phyloP scores from a whole-genome alignment of 768 basidiomycete genomes.

The Clitopilus passeckerianus region DNA sequence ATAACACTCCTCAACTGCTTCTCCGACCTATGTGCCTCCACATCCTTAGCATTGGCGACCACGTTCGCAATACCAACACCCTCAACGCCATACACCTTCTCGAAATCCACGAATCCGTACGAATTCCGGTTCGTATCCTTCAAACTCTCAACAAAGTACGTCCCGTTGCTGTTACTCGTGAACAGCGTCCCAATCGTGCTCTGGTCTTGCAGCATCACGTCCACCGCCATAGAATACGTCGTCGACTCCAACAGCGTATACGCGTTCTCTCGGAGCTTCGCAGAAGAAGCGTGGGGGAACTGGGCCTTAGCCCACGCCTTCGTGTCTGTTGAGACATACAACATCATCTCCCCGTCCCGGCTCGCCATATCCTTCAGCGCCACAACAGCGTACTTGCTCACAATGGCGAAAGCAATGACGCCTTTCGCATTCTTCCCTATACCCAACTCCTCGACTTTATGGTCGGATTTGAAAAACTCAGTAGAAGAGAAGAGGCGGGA shows the following conservation, averaged over 20 bases:
- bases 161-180: constrained; percentile 94
- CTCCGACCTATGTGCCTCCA: constrained; percentile 60
- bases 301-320: constrained; percentile 82
- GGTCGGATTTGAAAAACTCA: constrained; percentile 73
- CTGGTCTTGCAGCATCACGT: constrained; percentile 75
- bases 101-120: constrained; percentile 89
- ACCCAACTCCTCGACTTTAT: constrained; percentile 77
- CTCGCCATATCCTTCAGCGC: constrained; percentile 70
- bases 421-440: constrained; percentile 83
- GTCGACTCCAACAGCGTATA: constrained; percentile 97
- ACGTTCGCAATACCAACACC: constrained; percentile 91
- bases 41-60: constrained; percentile 79
- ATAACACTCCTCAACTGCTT: constrained; percentile 77
- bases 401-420: constrained; percentile 89
- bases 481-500: constrained; percentile 78
- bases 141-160: constrained; percentile 88
- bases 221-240: constrained; percentile 89
- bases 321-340: constrained; percentile 86
- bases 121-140: constrained; percentile 90
- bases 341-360: constrained; percentile 65
- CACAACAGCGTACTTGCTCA: constrained; percentile 89
- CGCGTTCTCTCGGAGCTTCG: constrained; percentile 80
- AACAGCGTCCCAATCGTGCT: constrained; percentile 84
- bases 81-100: constrained; percentile 79
- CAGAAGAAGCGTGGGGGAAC: constrained; percentile 87